Base-by-base conservation (phyloP, 2,329 filamentous ascomycete species). In the Beauveria medogensis region DNA sequence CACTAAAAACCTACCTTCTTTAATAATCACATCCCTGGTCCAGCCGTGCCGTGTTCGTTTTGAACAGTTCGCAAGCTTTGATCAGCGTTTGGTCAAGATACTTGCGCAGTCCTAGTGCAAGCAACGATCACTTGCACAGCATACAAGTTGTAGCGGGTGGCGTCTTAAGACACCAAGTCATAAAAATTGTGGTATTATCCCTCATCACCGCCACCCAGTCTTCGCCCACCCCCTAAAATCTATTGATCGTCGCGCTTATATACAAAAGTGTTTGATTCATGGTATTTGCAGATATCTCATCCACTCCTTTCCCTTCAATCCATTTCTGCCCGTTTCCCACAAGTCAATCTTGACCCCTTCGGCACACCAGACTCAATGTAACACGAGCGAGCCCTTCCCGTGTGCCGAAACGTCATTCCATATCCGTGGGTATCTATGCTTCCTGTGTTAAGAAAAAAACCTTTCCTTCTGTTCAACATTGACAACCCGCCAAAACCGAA, bases 191-290 rank as follows among this genome's bases (percentile, higher is more conserved):
- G 55, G n/a, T 51, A 58, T 58, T 58, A 58, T 43, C 34, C 55
- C 28, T 56, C 41, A 12, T 41, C 55, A 51, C 16, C 1, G 4
- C 30, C 55, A n/a, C 22, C 30, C 28, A 24, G 22, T 2, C 18
- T 16, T 9, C 18, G 8, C 7, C 22, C 46, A 8, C 41, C 41
- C 26, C n/a, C 53, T 10, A 9, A 10, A 9, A 8, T 50, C 37
- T 30, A 51, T 51, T 51, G 18, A 51, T 47, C 34, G 16, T 50
- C 20, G 18, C 46, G 34, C 24, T 43, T 58, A 50, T 58, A 58
- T 51, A 58, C 46, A 58, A 58, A 58, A 58, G 37, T 41, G 44
- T 41, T 46, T 28, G 28, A 20, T 43, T 22, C 43, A 56, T 58
- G 22, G 14, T 50, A 24, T 50, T 26, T 37, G 10, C 37, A 30